Evolutionary conservation across 2,329 filamentous ascomycete species (phyloP).

Genomic region (Sclerotiophoma versabilis): DNA sequence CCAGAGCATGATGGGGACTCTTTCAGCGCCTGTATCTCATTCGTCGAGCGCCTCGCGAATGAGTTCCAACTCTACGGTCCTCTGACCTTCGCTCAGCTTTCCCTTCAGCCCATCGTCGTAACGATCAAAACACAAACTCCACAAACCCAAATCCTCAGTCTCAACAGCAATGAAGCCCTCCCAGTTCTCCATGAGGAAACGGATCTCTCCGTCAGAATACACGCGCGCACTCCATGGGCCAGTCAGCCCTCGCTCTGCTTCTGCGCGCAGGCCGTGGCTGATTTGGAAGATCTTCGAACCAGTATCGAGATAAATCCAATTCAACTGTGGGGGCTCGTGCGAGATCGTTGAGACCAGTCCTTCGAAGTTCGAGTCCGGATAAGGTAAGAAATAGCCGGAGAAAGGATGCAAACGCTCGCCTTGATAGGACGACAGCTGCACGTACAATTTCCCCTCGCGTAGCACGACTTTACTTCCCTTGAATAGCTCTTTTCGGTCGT

Average conservation of each 20-base stretch:
- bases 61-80: constrained; percentile 27
- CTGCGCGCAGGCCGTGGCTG: constrained; percentile 63
- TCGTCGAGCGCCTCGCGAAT: constrained; percentile 21
- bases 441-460: constrained; percentile 25
- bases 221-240: constrained; percentile 65
- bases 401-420: constrained; percentile 50
- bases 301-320: constrained; percentile 71
- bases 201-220: constrained; percentile 69
- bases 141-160: constrained; percentile 53
- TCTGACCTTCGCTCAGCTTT: constrained; percentile 36
- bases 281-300: constrained; percentile 53
- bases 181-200: constrained; percentile 60
- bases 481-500: constrained; percentile 29
- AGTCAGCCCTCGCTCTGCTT: constrained; percentile 63
- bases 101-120: constrained; percentile 52
- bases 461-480: constrained; percentile 24
- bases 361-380: constrained; percentile 53
- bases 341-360: constrained; percentile 58
- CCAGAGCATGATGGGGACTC: not conserved
- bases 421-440: constrained; percentile 30
- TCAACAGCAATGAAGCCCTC: constrained; percentile 65
- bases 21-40: not conserved
- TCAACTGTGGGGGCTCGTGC: constrained; percentile 65
- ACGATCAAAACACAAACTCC: constrained; percentile 60
- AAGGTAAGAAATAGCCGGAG: constrained; percentile 57